phyloP scores from a whole-genome alignment of 2,329 filamentous ascomycete genomes.

The Pseudogymnoascus sp. region DNA sequence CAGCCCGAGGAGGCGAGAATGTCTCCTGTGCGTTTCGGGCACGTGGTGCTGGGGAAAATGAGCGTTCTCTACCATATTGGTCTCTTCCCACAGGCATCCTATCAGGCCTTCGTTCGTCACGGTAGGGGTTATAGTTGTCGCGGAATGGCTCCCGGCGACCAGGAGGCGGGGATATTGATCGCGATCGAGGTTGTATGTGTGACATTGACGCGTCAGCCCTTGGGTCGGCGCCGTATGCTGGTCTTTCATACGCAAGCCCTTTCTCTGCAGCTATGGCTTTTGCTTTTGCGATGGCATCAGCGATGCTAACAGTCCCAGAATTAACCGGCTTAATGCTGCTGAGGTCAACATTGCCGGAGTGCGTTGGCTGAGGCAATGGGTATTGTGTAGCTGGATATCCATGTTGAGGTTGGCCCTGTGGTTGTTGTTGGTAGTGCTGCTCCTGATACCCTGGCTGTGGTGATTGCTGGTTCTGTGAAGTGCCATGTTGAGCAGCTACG shows the following conservation, averaged over 20 bases:
- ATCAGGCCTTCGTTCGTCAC: constrained; percentile 73
- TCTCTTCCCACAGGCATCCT: constrained; percentile 41
- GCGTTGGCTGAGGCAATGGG: constrained; percentile 45
- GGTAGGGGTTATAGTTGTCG: constrained; percentile 72
- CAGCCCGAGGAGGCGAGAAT: constrained; percentile 53
- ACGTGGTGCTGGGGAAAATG: constrained; percentile 57
- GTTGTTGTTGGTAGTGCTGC: constrained; percentile 32
- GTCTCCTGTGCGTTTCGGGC: constrained; percentile 39
- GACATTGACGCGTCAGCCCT: background rate
- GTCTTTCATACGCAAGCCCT: constrained; percentile 57
- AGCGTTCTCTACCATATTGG: constrained; percentile 60
- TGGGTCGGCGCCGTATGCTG: constrained; percentile 29
- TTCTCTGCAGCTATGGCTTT: constrained; percentile 74
- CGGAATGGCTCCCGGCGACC: constrained; percentile 59
- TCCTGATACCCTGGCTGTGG: constrained; percentile 28
- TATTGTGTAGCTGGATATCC: constrained; percentile 32
- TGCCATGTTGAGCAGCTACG: constrained; percentile 11
- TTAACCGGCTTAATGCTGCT: constrained; percentile 71
- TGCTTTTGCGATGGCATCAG: constrained; percentile 77
- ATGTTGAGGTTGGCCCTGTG: constrained; percentile 31
- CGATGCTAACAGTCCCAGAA: constrained; percentile 73
- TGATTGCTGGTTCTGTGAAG: constrained; percentile 30
- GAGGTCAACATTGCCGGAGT: constrained; percentile 69
- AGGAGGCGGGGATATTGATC: constrained; percentile 67
- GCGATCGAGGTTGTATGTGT: constrained; percentile 53